Conservation (phyloP, 108 stramenopile genomes). For the Skeletonema marinoi region DNA sequence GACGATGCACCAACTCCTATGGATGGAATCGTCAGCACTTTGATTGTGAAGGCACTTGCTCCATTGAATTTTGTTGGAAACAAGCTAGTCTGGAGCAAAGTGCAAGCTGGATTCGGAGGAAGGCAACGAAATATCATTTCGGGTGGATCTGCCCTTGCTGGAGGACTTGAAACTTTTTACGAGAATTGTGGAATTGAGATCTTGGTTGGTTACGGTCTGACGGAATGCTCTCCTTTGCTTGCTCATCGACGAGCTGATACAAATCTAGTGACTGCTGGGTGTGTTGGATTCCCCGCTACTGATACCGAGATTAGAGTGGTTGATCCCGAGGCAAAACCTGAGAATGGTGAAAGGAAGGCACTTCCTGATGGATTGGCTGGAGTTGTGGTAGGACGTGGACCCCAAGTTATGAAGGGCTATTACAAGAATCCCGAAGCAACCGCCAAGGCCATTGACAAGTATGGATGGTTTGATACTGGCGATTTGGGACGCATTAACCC, state of each 20-base stretch:
- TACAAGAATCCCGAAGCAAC: conserved; percentile 89
- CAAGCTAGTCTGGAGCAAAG: conserved; percentile 92
- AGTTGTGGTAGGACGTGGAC: conserved; percentile 77
- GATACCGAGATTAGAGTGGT: conserved; percentile 87
- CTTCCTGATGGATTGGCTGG: conserved; percentile 68
- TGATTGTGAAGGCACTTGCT: conserved; percentile 54
- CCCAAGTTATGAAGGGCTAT: conserved; percentile 92
- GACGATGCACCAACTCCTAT: conserved; percentile 54
- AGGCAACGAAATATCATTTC: conserved; percentile 79
- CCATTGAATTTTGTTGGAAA: conserved; percentile 87
- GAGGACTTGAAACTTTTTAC: conserved; percentile 88
- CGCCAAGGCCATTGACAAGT: conserved; percentile 66
- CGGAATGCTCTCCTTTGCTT: conserved; percentile 75
- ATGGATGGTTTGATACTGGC: conserved; percentile 93
- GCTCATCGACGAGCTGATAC: conserved; percentile 66
- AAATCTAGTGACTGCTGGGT: conserved; percentile 81
- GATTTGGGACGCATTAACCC: conserved; percentile 89
- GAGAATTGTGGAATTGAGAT: conserved; percentile 83
- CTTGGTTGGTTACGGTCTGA: conserved; percentile 87
- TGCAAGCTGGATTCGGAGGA: conserved; percentile 91
- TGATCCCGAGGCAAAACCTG: conserved; percentile 59
- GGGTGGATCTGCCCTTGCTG: conserved; percentile 91
- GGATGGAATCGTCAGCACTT: conserved; percentile 50
- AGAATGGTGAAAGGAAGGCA: conserved; percentile 48
- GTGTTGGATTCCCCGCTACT: conserved; percentile 72